A percentile compares a stretch with the other conserved stretches of the same genome.
phyloP scores from a whole-genome alignment of 108 stramenopile species.

The Conticribra weissflogii region DNA sequence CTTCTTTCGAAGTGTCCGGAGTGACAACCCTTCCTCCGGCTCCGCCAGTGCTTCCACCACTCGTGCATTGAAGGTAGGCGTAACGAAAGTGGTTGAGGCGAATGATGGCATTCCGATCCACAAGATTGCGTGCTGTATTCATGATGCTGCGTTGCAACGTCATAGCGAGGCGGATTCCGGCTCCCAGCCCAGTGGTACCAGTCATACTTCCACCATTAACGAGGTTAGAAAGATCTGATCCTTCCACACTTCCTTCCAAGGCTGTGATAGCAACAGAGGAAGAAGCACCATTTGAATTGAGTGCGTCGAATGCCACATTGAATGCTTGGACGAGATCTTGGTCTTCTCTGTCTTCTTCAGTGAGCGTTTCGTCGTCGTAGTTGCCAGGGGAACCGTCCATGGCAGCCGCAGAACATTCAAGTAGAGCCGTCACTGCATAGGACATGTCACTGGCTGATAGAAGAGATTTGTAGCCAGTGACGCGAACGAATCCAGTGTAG shows the following conservation, averaged over 20 bases:
- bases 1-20: constrained; percentile 32
- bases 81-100: constrained; percentile 87
- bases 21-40: constrained; percentile 36
- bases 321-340: constrained; percentile 60
- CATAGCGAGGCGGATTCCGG: constrained; percentile 84
- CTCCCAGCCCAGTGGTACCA: constrained; percentile 72
- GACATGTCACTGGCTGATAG: constrained; percentile 84
- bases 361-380: constrained; percentile 17
- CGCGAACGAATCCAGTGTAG: constrained; percentile 80
- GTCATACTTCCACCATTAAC: constrained; percentile 83
- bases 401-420: constrained; percentile 67
- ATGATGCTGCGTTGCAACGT: constrained; percentile 70
- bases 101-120: constrained; percentile 79
- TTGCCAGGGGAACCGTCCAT: constrained; percentile 27
- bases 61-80: constrained; percentile 77
- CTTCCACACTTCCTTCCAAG: constrained; percentile 50
- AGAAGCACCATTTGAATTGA: constrained; percentile 60
- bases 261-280: constrained; percentile 34
- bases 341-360: constrained; percentile 54
- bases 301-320: constrained; percentile 81
- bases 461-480: constrained; percentile 84
- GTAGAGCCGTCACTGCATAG: constrained; percentile 83
- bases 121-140: constrained; percentile 67
- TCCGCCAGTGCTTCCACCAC: constrained; percentile 40
- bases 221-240: constrained; percentile 61